Conservation (phyloP, 306 rosid genomes). For the Dryas octopetala region DNA sequence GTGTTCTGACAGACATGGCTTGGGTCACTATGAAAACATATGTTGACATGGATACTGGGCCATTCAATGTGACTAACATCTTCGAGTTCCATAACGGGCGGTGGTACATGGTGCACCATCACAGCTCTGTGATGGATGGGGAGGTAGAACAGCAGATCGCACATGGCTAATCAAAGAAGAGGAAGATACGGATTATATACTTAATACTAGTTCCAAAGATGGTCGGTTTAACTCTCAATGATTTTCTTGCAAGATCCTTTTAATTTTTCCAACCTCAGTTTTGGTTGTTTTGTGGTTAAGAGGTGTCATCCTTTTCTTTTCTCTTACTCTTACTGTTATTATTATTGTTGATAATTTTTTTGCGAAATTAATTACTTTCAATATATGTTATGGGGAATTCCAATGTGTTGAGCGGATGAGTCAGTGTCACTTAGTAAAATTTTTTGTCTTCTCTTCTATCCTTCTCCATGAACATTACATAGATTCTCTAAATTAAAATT, state of each 20-base stretch:
- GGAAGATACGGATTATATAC: slow-evolving; percentile 41
- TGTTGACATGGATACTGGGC: slow-evolving; percentile 74
- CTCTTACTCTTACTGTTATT: neutral
- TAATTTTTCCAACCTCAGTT: slow-evolving; percentile 54
- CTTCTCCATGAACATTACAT: too few relatives aligned
- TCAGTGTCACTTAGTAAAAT: too few relatives aligned
- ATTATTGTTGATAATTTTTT: neutral
- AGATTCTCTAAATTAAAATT: too few relatives aligned
- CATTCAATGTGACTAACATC: slow-evolving; percentile 76
- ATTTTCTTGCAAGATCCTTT: slow-evolving; percentile 48
- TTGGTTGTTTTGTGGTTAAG: slow-evolving; percentile 38
- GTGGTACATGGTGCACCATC: slow-evolving; percentile 98
- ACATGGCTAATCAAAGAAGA: slow-evolving; percentile 53
- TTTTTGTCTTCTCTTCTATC: too few relatives aligned
- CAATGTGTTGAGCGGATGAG: too few relatives aligned
- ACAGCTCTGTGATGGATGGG: slow-evolving; percentile 80
- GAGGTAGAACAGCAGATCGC: slow-evolving; percentile 63
- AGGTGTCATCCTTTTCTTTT: slow-evolving; percentile 14
- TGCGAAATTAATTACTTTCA: neutral
- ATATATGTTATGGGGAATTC: too few relatives aligned
- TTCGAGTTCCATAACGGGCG: slow-evolving; percentile 76
- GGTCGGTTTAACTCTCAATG: slow-evolving; percentile 46
- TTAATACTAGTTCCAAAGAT: slow-evolving; percentile 51
- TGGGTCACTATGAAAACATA: slow-evolving; percentile 94
- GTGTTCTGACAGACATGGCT: slow-evolving; percentile 86